Base-by-base conservation (phyloP, 2,329 filamentous ascomycete species). In the Aspergillus aculeatinus region DNA sequence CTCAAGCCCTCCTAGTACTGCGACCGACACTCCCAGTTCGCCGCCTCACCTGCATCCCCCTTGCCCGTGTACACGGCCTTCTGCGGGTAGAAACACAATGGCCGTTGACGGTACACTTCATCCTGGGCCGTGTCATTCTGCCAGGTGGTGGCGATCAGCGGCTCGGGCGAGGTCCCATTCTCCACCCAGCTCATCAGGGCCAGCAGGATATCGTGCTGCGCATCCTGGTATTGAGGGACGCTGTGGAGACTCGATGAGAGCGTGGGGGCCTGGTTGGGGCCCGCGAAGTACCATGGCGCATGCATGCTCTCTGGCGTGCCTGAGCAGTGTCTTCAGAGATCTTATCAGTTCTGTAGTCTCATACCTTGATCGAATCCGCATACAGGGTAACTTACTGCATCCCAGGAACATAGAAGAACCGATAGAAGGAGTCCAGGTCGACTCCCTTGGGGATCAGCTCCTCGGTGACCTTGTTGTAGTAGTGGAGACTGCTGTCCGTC, bases 381-480 rank as follows among this genome's bases (percentile, higher is more conserved):
- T 4, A 14, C 5, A 11, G 33, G 11, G 12, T 5, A 12, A 35
- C 33, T 35, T 61, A 60, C 58, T 61, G 51, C 63, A 66, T 61
- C 12, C 60, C 64, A 1, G 64, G 62, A 35, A 66, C 57, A 19
- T 59, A 23, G 33, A 66, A 66, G 29, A 61, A 58, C 1, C 64
- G 62, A 52, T 66, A 66, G n/a, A 65, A 64, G 3, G 59, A 57
- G 16, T 61, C 52, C 21, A 65, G 44, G 0, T 63, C 47, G n/a
- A 60, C 55, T 1, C 57, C 59, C 4, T 49, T 44, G 4, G 59
- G 55, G 0, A 5, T 10, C 29, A 60, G 31, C 5, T 27, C 11
- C 16, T 49, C 29, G 16, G n/a, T 21, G 29, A 52, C 58, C 35
- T 60, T 53, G 16, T 60, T 44, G 48, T 60, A 60, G 29, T 31